These are phyloP conservation scores for Xylariaceae sp. DNA, from an alignment of 2,329 filamentous ascomycete species.

Conservation along the genomic window DNA sequence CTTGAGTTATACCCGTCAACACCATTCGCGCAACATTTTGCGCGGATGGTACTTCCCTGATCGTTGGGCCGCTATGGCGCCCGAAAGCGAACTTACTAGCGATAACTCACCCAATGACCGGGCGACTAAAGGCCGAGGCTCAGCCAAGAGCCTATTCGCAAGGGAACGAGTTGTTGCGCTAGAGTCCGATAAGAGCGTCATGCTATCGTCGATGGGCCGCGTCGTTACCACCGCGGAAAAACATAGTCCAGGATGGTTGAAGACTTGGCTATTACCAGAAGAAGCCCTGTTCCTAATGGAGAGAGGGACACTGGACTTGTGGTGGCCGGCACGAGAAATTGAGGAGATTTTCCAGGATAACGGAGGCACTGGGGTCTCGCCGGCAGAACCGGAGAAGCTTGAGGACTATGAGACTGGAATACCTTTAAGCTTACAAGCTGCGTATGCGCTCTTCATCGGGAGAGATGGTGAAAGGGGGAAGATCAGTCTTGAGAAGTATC, in stretches of 20 bases:
- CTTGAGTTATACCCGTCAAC: constrained; percentile 69
- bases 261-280: constrained; percentile 82
- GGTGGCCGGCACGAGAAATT: constrained; percentile 65
- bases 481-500: constrained; percentile 71
- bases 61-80: constrained; percentile 40
- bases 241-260: constrained; percentile 53
- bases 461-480: constrained; percentile 58
- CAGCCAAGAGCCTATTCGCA: constrained; percentile 35
- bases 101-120: constrained; percentile 19
- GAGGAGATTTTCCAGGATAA: constrained; percentile 39
- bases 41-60: constrained; percentile 72
- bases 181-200: constrained; percentile 64
- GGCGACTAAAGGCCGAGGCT: constrained; percentile 26
- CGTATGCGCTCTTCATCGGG: constrained; percentile 80
- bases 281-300: constrained; percentile 89
- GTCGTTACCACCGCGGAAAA: constrained; percentile 51
- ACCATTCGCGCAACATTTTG: constrained; percentile 61
- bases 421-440: constrained; percentile 87
- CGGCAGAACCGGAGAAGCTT: constrained; percentile 19
- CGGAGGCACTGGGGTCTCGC: constrained; percentile 31
- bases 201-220: constrained; percentile 72
- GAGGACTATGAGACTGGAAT: constrained; percentile 58
- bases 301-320: constrained; percentile 78
- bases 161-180: constrained; percentile 60
- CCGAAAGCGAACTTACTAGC: constrained; percentile 14